Evolutionary conservation across 2,329 filamentous ascomycete species (phyloP).

Genomic region (Gyromitra esculenta): DNA sequence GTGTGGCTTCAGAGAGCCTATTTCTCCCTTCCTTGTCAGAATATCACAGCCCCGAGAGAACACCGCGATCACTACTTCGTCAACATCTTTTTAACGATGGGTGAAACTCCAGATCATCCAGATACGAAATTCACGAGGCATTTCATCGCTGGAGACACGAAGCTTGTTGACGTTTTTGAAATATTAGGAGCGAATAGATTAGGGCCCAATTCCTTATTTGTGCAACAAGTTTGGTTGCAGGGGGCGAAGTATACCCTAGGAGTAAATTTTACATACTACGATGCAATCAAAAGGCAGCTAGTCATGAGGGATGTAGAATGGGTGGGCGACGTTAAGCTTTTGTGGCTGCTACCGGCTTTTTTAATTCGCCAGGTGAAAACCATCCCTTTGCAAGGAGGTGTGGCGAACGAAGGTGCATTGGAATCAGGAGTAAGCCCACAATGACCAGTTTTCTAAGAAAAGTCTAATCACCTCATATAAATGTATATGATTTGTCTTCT

Average conservation of each 20-base stretch:
- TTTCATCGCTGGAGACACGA: slow-evolving; percentile 12
- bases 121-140: slow-evolving; percentile 13
- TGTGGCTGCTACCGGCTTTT: slow-evolving; percentile 10
- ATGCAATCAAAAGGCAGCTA: not conserved
- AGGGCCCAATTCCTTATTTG: not conserved
- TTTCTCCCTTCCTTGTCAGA: slow-evolving; percentile 17
- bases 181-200: not conserved
- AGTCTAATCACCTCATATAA: not conserved
- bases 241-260: not conserved
- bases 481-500: not conserved
- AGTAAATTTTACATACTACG: not conserved
- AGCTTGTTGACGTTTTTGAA: slow-evolving; percentile 14
- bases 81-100: slow-evolving; percentile 2
- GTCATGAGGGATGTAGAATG: slow-evolving; percentile 20
- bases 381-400: not conserved
- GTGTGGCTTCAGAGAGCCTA: slow-evolving; percentile 28
- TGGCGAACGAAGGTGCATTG: not conserved
- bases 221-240: not conserved
- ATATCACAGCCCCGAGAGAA: not conserved
- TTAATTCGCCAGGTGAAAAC: not conserved
- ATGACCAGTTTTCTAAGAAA: not conserved
- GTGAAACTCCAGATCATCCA: not conserved
- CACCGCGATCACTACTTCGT: slow-evolving; percentile 15
- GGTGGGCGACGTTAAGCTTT: not conserved
- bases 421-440: not conserved